A percentile compares a stretch with the other conserved stretches of the same genome.
These are phyloP conservation scores for Exidia glandulosa DNA, from an alignment of 768 basidiomycete species.

Conservation along the genomic window DNA sequence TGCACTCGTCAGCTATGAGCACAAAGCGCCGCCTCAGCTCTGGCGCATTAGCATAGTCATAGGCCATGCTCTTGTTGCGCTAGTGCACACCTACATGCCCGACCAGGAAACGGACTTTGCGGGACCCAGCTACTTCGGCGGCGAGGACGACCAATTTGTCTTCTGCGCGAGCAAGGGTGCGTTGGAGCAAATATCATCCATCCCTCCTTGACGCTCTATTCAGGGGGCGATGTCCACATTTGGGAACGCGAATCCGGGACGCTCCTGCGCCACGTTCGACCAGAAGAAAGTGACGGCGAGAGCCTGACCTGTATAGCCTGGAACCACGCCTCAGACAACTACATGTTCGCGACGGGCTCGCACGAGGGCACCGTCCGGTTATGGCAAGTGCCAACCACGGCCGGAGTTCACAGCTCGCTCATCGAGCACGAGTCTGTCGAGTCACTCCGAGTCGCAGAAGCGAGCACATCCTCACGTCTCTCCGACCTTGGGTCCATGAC, in stretches of 20 bases:
- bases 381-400: too few relatives aligned
- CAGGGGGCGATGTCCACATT: conserved; percentile 74
- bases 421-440: too few relatives aligned
- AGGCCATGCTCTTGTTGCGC: conserved; percentile 10
- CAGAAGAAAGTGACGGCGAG: conserved; percentile 49
- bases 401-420: too few relatives aligned
- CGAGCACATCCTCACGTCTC: too few relatives aligned
- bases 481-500: too few relatives aligned
- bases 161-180: conserved; percentile 10
- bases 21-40: conserved; percentile 31
- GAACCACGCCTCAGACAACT: conserved; percentile 53
- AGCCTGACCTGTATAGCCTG: conserved; percentile 65
- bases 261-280: conserved; percentile 58
- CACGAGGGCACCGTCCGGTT: conserved; percentile 68
- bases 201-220: neutral
- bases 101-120: conserved; percentile 7
- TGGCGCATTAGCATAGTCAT: conserved; percentile 11
- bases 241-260: conserved; percentile 78
- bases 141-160: conserved; percentile 10
- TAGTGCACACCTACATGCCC: conserved; percentile 9
- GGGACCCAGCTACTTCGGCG: conserved; percentile 10
- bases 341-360: conserved; percentile 59
- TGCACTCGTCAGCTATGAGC: conserved; percentile 63
- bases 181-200: neutral
- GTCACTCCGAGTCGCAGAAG: too few relatives aligned